Percentiles rank a stretch among this genome's conserved stretches.
Conservation (phyloP, 805 yeast species). For the Cyberlindnera mrakii region DNA sequence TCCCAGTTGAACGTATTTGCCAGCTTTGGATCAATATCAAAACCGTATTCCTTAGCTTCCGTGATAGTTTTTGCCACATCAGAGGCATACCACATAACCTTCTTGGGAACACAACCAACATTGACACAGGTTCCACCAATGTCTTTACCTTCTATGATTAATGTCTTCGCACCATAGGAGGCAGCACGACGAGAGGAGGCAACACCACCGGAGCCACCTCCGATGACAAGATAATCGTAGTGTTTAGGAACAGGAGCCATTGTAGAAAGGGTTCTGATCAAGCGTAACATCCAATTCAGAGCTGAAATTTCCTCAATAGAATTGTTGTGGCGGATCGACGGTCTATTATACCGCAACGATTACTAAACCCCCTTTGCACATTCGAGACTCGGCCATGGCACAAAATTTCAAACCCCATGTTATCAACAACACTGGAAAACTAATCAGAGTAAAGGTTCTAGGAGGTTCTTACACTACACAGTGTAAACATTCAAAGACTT, state of each 20-base stretch:
- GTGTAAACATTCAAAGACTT: background rate
- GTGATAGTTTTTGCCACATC: constrained; percentile 73
- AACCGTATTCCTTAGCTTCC: constrained; percentile 81
- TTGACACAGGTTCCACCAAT: constrained; percentile 99
- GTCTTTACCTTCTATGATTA: constrained; percentile 71
- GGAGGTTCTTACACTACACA: background rate
- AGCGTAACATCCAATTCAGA: background rate
- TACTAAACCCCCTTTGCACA: too few species aligned
- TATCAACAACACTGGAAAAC: too few species aligned
- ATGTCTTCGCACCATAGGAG: constrained; percentile 80
- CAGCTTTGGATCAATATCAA: constrained; percentile 48
- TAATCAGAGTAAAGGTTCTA: background rate
- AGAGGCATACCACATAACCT: constrained; percentile 97
- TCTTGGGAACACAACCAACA: constrained; percentile 99
- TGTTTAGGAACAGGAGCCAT: constrained; percentile 60
- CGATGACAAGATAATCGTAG: constrained; percentile 90
- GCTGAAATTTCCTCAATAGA: too few species aligned
- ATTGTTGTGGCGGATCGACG: too few species aligned
- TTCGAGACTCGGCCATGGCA: too few species aligned
- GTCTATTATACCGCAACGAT: too few species aligned
- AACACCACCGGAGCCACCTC: constrained; percentile 99
- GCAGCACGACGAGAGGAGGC: constrained; percentile 99
- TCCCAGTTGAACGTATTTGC: constrained; percentile 76
- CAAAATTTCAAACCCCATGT: too few species aligned
- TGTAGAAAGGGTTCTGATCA: constrained; percentile 7